Percentiles rank a stretch among this genome's conserved stretches.
phyloP scores from a whole-genome alignment of 2,329 filamentous ascomycete genomes.

The Aspergillaceae sp. region DNA sequence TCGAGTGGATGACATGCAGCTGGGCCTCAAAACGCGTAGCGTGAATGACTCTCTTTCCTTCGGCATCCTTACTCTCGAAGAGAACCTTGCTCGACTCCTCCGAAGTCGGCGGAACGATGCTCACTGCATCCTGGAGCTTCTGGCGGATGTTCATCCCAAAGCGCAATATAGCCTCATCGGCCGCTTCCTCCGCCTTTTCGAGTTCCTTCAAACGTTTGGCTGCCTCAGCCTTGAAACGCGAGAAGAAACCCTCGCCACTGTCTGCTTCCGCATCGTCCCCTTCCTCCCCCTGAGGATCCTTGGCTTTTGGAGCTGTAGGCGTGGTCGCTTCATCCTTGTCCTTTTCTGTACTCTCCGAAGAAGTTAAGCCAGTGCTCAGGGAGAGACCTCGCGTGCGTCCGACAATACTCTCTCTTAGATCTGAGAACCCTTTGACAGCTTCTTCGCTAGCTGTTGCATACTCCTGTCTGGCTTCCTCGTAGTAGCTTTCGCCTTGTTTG shows the following conservation, averaged over 20 bases:
- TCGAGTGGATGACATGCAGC: constrained; percentile 88
- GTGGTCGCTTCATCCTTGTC: constrained; percentile 21
- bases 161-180: constrained; percentile 85
- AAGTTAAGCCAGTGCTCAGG: constrained; percentile 39
- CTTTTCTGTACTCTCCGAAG: constrained; percentile 12
- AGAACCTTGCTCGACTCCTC: constrained; percentile 56
- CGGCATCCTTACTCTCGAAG: constrained; percentile 87
- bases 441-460: constrained; percentile 70
- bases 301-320: constrained; percentile 17
- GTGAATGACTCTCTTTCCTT: constrained; percentile 87
- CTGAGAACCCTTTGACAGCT: constrained; percentile 70
- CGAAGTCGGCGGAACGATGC: constrained; percentile 63
- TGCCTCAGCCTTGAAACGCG: constrained; percentile 67
- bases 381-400: constrained; percentile 67
- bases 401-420: constrained; percentile 58
- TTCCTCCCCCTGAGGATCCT: background rate
- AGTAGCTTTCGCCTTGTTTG: constrained; percentile 88
- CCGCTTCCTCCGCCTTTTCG: constrained; percentile 86
- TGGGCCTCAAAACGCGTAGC: constrained; percentile 91
- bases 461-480: constrained; percentile 74
- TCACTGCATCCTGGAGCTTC: constrained; percentile 85
- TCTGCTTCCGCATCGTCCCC: constrained; percentile 14
- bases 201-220: constrained; percentile 79
- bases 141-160: constrained; percentile 85
- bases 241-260: constrained; percentile 55